Percentiles rank a stretch among this genome's conserved stretches.
Evolutionary conservation across 805 yeast species (phyloP).

Genomic region (Metschnikowia baotianmanensis): DNA sequence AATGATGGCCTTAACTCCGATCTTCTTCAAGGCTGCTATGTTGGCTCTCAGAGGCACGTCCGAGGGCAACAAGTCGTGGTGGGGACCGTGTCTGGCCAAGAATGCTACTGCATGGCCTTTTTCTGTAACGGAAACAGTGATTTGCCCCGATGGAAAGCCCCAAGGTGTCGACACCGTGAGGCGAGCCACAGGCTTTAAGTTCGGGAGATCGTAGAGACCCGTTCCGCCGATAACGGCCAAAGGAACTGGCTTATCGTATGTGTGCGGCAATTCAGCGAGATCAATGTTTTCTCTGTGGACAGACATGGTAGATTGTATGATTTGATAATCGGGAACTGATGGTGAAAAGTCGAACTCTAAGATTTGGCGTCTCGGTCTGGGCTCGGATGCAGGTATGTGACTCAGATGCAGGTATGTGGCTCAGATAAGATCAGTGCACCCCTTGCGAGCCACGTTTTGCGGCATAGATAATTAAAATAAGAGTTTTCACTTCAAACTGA

Average conservation of each 20-base stretch:
- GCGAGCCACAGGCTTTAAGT: conserved; percentile 81
- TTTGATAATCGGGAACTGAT: neutral
- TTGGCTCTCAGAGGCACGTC: conserved; percentile 93
- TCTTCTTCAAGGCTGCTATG: conserved; percentile 86
- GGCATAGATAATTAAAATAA: no score
- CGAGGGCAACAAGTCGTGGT: conserved; percentile 86
- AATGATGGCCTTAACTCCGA: conserved; percentile 84
- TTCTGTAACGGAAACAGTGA: conserved; percentile 79
- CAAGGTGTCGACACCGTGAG: conserved; percentile 88
- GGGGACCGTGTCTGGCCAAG: conserved; percentile 89
- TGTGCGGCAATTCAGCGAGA: conserved; percentile 42
- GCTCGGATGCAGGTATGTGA: no score
- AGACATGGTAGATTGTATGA: conserved; percentile 33
- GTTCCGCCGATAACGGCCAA: conserved; percentile 97
- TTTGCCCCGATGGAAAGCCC: conserved; percentile 95
- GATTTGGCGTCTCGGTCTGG: no score
- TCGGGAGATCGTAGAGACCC: conserved; percentile 86
- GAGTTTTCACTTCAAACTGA: no score
- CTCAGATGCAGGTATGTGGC: neutral
- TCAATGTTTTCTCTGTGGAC: conserved; percentile 33
- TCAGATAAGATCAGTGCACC: no score
- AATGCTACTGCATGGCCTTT: conserved; percentile 87
- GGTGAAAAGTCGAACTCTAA: no score
- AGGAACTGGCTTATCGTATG: conserved; percentile 62
- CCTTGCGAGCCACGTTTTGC: no score